Base-by-base conservation (phyloP, 805 yeast species). In the Diddensiella transvaalensis region DNA sequence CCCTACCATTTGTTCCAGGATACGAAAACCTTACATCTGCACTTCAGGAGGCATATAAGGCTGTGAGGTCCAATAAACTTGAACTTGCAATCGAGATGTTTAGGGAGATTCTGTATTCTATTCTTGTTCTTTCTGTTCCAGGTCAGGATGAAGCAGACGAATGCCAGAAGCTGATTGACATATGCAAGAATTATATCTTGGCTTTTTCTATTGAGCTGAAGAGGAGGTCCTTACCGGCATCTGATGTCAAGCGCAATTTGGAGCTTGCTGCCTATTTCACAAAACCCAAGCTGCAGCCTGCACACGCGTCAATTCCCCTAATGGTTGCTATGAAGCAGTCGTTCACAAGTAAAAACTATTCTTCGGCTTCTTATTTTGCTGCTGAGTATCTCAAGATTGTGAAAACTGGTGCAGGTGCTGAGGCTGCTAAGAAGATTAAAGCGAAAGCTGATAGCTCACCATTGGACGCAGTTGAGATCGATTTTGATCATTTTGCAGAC, bases 211-310 rank as follows among this genome's bases (percentile, higher is more conserved):
- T 93, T 54, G 99, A 93, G 68, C 75, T 91, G 55, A 78, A 78
- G 48, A 90, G 99, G 69, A 88, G 98, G 69, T 64, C 85, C 8
- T 69, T 95, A 50, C 87, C 85, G 26, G 74, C 82, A 8, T 52
- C 58, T 10, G 76, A 77, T 24, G 73, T 85, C 47, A 85, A 88
- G 67, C 85, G 98, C 54, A 90, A 88, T 67, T 75, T 93, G 62
- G 98, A 93, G 68, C 73, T 93, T 57, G 98, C 99, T 3, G 95
- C 98, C 1, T 91, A 91, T 69, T 95, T 93, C 74, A 88, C 99
- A 11, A 82, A 79, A 63, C 83, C 90, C 22, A 79, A 85, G 55
- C 76, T 93, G 58, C 87, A 85, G 55, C 82, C 86, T 30, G 83
- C 85, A 4, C 99, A 93, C 68, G 79, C 85, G 51, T 79, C 84